Conservation (phyloP, 2,329 filamentous ascomycete genomes). For the Fusarium dlaminii region DNA sequence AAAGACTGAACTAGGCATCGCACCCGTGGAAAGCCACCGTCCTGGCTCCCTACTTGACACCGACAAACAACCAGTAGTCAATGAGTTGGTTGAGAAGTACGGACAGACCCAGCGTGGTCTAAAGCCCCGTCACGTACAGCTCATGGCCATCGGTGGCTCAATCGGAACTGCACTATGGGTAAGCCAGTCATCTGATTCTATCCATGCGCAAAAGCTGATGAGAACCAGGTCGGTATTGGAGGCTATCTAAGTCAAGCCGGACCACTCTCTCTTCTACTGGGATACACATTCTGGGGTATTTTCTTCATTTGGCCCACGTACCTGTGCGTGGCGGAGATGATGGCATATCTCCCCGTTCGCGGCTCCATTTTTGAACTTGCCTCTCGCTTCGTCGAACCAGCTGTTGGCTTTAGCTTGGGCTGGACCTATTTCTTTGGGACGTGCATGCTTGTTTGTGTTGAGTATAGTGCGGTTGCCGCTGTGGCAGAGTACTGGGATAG, state of each 20-base stretch:
- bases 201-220: accelerated
- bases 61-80: background rate
- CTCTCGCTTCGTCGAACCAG: background rate
- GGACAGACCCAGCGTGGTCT: conserved; percentile 47
- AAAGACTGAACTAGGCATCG: background rate
- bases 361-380: background rate
- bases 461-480: background rate
- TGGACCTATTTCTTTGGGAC: background rate
- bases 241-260: background rate
- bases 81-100: conserved; percentile 30
- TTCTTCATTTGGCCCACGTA: background rate
- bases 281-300: background rate
- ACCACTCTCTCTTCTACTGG: background rate
- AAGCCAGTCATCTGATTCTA: background rate
- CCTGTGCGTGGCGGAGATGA: background rate
- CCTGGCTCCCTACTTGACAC: background rate
- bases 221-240: background rate
- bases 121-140: conserved; percentile 55
- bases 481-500: background rate
- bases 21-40: background rate
- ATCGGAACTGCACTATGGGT: conserved; percentile 56
- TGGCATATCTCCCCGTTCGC: background rate
- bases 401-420: background rate
- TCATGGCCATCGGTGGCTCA: conserved; percentile 59
- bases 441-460: background rate